phyloP scores from a whole-genome alignment of 2,329 filamentous ascomycete species.

The Aspergillus versicolor region DNA sequence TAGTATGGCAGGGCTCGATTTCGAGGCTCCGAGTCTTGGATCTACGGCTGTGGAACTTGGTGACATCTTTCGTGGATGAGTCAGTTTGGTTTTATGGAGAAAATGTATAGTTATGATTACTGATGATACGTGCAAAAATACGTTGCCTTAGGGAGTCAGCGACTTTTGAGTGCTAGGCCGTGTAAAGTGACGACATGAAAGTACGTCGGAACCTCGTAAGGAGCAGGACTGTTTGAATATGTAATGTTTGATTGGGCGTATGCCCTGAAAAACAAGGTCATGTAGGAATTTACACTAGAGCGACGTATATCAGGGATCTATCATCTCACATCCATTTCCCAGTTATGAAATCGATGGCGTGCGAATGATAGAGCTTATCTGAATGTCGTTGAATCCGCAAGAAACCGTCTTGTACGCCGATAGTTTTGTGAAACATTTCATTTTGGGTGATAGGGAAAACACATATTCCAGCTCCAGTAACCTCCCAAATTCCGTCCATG shows the following conservation, averaged over 20 bases:
- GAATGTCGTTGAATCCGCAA: slow-evolving; percentile 20
- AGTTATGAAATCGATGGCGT: slow-evolving; percentile 20
- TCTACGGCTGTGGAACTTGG: neutral
- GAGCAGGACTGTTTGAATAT: no score
- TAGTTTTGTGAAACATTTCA: slow-evolving; percentile 16
- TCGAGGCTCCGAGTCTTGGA: neutral
- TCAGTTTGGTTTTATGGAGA: neutral
- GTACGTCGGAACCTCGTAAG: neutral
- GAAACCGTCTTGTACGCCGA: slow-evolving; percentile 27
- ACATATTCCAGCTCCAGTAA: slow-evolving; percentile 29
- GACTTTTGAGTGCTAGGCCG: neutral
- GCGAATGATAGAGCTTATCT: slow-evolving; percentile 23
- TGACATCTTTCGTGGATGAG: neutral
- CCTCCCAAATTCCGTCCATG: slow-evolving; percentile 23
- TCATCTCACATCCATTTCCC: neutral
- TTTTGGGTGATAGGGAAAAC: slow-evolving; percentile 20
- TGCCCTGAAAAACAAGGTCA: neutral
- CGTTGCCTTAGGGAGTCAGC: neutral
- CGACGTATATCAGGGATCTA: neutral
- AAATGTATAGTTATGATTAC: neutral
- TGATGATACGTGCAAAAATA: no score
- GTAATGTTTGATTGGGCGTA: neutral
- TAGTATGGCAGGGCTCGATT: neutral
- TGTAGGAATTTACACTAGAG: slow-evolving; percentile 2
- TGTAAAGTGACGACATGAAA: neutral